Evolutionary conservation across 2,329 filamentous ascomycete species (phyloP), one percentile per base, ranked within the genome.

Genomic region (Epichloe amarillans): DNA sequence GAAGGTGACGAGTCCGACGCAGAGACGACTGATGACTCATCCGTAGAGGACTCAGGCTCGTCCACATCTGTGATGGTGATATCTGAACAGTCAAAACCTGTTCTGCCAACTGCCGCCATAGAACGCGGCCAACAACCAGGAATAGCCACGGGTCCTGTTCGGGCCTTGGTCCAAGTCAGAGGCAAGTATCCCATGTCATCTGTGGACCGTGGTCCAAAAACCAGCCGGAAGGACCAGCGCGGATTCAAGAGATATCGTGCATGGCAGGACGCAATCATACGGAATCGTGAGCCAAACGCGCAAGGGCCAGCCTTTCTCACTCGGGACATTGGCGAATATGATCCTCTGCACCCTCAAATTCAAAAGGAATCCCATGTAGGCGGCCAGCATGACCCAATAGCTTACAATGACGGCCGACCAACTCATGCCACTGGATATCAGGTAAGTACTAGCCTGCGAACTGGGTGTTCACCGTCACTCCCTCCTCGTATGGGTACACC

Each of bases 231-330:
- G 54, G 62, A 65, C 30, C 69, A 72, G 46, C 64, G 70, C 36
- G 72, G 72, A 2, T 75, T 75, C 53, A 68, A 69, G 55, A 64
- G 72, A 54, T 75, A 75, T 49, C 65, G 69, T 53, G 71, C 67
- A n/a, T 69, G 67, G 67, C 63, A 68, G 52, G 64, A 68, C 41
- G 67, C 67, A 19, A 59, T 69, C 38, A 58, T 61, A 46, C 64
- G 67, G 26, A 64, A 60, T 50, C 59, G 61, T 46, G 58, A 53
- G 19, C 43, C 49, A 36, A 47, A 38, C 52, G 19, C 53, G 53
- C 40, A 49, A 50, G 26, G 46, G 55, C 36, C 59, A 55, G 52
- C 50, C 56, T 50, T 49, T 53, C 15, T 53, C 50, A 26, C 52
- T 51, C 38, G 55, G 49, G 50, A 49, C 17, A 41, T 21, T 40